These are phyloP conservation scores for Phytophthora nicotianae DNA, from an alignment of 352 stramenopile species.

Conservation along the genomic window DNA sequence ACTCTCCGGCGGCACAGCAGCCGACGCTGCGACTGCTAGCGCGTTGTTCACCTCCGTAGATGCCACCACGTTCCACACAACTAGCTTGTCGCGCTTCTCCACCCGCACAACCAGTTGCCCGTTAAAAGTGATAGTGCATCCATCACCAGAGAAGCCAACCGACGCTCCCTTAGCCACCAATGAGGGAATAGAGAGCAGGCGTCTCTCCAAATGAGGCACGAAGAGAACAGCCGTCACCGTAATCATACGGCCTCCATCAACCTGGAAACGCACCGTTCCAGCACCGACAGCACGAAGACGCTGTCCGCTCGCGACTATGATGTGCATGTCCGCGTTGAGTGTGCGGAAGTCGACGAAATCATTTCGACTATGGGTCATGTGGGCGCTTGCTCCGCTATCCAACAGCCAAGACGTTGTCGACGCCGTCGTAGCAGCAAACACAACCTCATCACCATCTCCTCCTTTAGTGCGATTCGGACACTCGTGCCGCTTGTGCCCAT, in stretches of 20 bases:
- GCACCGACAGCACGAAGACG: too few species aligned
- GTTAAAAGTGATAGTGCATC: neutral
- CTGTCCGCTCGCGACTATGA: too few species aligned
- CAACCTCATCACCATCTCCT: too few species aligned
- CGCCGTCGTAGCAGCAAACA: too few species aligned
- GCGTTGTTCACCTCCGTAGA: neutral
- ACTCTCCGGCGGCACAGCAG: neutral
- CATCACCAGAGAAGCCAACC: neutral
- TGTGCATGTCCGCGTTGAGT: too few species aligned
- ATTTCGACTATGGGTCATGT: too few species aligned
- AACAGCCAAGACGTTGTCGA: too few species aligned
- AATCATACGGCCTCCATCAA: neutral
- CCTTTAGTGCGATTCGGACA: too few species aligned
- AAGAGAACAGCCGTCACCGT: neutral
- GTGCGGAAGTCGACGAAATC: too few species aligned
- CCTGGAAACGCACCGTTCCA: neutral
- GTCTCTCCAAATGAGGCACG: neutral
- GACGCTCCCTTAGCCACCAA: neutral
- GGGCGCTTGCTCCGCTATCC: too few species aligned
- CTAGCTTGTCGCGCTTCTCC: conserved; percentile 1
- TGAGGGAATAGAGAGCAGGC: neutral
- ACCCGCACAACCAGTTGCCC: neutral
- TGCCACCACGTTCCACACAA: neutral
- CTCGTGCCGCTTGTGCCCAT: too few species aligned
- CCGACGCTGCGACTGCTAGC: neutral